These are phyloP conservation scores for Penicillium sp. DNA, from an alignment of 2,329 filamentous ascomycete genomes.

Conservation along the genomic window DNA sequence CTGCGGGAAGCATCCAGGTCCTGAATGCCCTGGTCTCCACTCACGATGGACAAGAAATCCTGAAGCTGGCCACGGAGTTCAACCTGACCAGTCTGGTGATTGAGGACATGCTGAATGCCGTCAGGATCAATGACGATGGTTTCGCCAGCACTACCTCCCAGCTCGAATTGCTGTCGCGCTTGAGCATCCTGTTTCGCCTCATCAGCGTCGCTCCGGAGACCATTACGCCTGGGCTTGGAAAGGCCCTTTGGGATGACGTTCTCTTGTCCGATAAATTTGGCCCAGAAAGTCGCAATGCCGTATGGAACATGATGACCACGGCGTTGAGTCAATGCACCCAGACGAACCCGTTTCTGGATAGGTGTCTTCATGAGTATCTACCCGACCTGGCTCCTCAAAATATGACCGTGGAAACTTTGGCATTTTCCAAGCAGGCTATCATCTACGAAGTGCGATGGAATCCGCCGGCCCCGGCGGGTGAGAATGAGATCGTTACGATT, in stretches of 20 bases:
- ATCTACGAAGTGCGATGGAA: slow-evolving; percentile 52
- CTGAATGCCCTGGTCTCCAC: slow-evolving; percentile 43
- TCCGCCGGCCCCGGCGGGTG: slow-evolving; percentile 42
- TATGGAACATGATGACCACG: slow-evolving; percentile 62
- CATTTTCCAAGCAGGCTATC: slow-evolving; percentile 39
- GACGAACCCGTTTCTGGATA: slow-evolving; percentile 39
- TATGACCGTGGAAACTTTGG: slow-evolving; percentile 36
- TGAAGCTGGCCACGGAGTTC: slow-evolving; percentile 54
- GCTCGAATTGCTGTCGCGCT: slow-evolving; percentile 47
- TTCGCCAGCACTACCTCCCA: slow-evolving; percentile 36
- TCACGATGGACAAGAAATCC: slow-evolving; percentile 48
- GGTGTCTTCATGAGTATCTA: slow-evolving; percentile 40
- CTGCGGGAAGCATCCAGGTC: slow-evolving; percentile 67
- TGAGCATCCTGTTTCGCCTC: slow-evolving; percentile 54
- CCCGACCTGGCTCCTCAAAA: slow-evolving; percentile 34
- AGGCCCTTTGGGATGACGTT: slow-evolving; percentile 64
- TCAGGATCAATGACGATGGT: slow-evolving; percentile 39
- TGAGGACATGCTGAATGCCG: slow-evolving; percentile 57
- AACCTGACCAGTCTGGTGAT: slow-evolving; percentile 57
- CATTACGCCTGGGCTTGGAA: slow-evolving; percentile 57
- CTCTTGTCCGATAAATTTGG: slow-evolving; percentile 60
- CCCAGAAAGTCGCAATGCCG: slow-evolving; percentile 55
- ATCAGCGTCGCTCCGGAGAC: slow-evolving; percentile 57
- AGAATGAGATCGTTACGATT: slow-evolving; percentile 39
- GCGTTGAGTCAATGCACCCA: slow-evolving; percentile 25